Base-by-base conservation (phyloP, 208 protist species). In the Trypanosoma platydactyli region DNA sequence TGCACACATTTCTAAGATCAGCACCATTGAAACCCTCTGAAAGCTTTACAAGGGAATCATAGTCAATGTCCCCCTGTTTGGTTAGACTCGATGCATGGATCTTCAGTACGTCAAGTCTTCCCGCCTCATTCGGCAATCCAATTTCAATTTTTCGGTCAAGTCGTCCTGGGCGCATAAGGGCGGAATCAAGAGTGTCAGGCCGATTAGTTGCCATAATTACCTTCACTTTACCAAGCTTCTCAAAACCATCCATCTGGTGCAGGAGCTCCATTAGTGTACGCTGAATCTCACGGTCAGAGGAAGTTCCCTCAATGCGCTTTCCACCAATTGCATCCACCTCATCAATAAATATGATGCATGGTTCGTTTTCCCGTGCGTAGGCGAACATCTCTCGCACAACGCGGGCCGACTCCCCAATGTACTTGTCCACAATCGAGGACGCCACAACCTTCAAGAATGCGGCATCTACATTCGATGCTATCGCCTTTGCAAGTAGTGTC, bases 311-410 rank as follows among this genome's bases (percentile, higher is more conserved):
- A 73, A 99, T 99, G 63, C 99, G 84, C 55, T 98, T 94, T 18
- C 98, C 98, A 59, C 98, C 99, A 62, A 99, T 99, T 27, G 99
- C 99, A 70, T 99, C 99, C 60, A 99, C 98, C 83, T 99, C 99
- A 83, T 99, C 99, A 86, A 99, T 99, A 77, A 99, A 99, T 66
- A 99, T 99, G 65, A 99, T 98, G 79, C 98, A 99, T 13, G 99
- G 98, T 86, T 99, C 83, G 82, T 99, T 97, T 46, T 99, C 98
- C 9, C 92, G 83, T 16, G 95, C 94, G 81, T 97, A 98, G 75
- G 93, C 97, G 82, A 99, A 99, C 98, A 99, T 99, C 73, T 99
- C 98, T 44, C 99, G 92, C 68, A 99, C 97, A 24, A 99, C 81
- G 38, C 98, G 89, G 16, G 98, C 98, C 20, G 89, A 97, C 83